Base-by-base conservation (phyloP, 2,329 filamentous ascomycete species). In the Penicillium sp. region DNA sequence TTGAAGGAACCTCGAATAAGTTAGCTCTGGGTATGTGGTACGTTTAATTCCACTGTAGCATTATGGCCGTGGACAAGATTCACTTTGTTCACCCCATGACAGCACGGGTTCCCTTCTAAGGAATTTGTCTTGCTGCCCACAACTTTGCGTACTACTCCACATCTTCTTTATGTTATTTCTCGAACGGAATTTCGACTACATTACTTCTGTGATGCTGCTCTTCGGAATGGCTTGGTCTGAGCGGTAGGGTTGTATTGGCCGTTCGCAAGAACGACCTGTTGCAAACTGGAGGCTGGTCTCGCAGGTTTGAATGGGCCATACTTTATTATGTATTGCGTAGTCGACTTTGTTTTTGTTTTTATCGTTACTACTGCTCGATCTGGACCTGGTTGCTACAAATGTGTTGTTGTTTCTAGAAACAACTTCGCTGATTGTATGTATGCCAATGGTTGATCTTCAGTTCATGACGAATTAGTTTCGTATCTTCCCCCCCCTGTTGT, bases 21-120 rank as follows among this genome's bases (percentile, higher is more conserved):
- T 58, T 73, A 31, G 61, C 66, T 26, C 72, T 69, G 48, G 63
- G 65, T 26, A 75, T 76, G 73, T 77, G 74, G 74, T 77, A 74
- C 59, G 73, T 76, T 40, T 75, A 44, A 66, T 44, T 5, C 16
- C n/a, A 31, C 6, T 19, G 11, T 14, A 16, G 19, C 8, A 11
- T 19, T 17, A 49, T 17, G 25, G 49, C 10, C 10, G 9, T 10
- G n/a, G 14, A 22, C 26, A 48, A 22, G 5, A 22, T 38, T 47
- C 16, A 19, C 8, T 14, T 33, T 40, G 43, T 53, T 33, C 28
- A 8, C 36, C 42, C 9, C 14, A 36, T 41, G 10, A n/a, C 6
- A 8, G 6, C 22, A 14, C 16, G 6, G 19, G n/a, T 10, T 22
- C 36, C 30, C 28, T 25, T 25, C 33, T 3, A 11, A 40, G 16